phyloP scores from a whole-genome alignment of 2,329 filamentous ascomycete species.

The Xylariaceae sp. region DNA sequence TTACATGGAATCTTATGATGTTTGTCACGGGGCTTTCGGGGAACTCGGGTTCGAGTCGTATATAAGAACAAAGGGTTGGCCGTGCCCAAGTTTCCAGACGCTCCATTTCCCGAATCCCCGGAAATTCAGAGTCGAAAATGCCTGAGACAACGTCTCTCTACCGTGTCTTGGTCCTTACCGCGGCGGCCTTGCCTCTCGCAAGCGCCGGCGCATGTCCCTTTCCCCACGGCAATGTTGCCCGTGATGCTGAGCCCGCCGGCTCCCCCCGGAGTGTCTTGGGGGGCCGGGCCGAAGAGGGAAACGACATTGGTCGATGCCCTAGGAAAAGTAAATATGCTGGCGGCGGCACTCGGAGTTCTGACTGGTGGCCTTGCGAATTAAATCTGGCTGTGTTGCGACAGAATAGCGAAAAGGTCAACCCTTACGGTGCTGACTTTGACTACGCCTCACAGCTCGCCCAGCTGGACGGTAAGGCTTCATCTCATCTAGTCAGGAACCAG shows the following conservation, averaged over 20 bases:
- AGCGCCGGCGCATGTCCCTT: constrained; percentile 1
- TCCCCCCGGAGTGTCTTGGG: not conserved
- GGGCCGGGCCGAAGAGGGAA: not conserved
- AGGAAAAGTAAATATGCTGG: constrained; percentile 40
- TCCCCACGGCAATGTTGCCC: not conserved
- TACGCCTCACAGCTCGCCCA: constrained; percentile 68
- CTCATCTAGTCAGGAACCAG: not conserved
- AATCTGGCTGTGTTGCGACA: constrained; percentile 68
- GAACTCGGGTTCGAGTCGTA: not conserved
- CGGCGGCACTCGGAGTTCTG: constrained; percentile 59
- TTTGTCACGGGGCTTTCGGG: not conserved
- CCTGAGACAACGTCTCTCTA: not conserved
- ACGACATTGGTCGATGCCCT: constrained; percentile 2
- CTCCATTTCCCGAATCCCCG: not conserved
- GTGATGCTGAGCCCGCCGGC: not conserved
- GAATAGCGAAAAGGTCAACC: constrained; percentile 58
- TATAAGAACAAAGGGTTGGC: not conserved
- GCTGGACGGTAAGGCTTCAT: constrained; percentile 50
- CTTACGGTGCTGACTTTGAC: constrained; percentile 60
- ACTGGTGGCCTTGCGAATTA: constrained; percentile 70
- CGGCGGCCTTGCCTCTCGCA: not conserved
- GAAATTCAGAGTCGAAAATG: not conserved
- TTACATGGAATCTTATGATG: not conserved
- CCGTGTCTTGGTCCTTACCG: not conserved
- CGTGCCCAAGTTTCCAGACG: not conserved